These are phyloP conservation scores for Solanum etuberosum DNA, from an alignment of 257 asterid genomes.

Conservation along the genomic window DNA sequence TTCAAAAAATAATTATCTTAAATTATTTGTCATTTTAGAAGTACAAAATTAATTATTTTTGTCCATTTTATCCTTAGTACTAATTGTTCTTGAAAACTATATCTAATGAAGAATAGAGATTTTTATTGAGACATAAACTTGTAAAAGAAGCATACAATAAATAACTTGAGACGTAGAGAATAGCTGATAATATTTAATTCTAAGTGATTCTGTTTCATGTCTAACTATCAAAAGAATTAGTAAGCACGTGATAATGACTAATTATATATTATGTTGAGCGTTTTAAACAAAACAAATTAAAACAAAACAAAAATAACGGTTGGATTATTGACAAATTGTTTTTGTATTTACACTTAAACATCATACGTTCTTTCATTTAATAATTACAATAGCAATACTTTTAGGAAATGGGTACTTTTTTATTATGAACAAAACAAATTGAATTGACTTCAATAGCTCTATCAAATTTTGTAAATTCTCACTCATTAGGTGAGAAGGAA, in stretches of 20 bases:
- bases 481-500: background rate
- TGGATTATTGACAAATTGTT: background rate
- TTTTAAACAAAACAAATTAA: background rate
- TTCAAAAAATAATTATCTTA: background rate
- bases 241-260: background rate
- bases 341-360: background rate
- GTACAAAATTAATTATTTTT: too few relatives aligned
- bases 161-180: background rate
- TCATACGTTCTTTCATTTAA: background rate
- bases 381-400: background rate
- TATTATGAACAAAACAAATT: background rate
- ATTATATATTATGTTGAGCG: background rate
- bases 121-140: too few relatives aligned
- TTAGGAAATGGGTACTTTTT: background rate
- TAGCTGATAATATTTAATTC: background rate
- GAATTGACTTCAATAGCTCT: background rate
- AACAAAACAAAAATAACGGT: background rate
- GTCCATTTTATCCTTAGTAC: background rate
- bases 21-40: background rate
- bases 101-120: background rate
- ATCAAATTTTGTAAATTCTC: background rate
- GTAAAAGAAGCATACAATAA: background rate
- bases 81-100: background rate
- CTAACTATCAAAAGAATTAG: background rate
- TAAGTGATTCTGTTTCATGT: background rate